Evolutionary conservation across 768 basidiomycete genomes (phyloP).

Genomic region (Lactarius deliciosus): DNA sequence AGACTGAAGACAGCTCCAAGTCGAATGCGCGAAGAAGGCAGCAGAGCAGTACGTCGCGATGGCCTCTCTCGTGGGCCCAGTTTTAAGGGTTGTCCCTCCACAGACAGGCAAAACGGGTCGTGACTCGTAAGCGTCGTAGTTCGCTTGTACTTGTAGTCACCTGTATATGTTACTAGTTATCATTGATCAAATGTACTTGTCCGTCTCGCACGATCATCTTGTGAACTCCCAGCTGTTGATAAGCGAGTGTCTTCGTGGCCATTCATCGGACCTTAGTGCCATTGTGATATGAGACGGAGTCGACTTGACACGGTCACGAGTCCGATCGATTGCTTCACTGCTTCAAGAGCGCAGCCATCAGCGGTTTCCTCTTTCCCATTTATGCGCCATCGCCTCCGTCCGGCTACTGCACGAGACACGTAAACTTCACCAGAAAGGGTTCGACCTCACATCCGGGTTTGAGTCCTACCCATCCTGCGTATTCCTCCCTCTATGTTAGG

Average conservation of each 20-base stretch:
- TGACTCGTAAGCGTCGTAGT: no score
- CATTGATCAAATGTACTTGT: no score
- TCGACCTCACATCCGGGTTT: not conserved
- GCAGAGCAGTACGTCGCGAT: slow-evolving; percentile 3
- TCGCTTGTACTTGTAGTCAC: no score
- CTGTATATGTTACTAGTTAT: no score
- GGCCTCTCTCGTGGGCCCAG: not conserved
- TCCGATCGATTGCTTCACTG: not conserved
- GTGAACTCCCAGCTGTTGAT: not conserved
- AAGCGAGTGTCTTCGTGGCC: not conserved
- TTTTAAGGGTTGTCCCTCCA: slow-evolving; percentile 5
- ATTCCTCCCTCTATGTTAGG: not conserved
- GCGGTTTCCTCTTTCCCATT: not conserved
- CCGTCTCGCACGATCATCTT: not conserved
- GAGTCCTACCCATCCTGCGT: not conserved
- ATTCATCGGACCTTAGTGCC: not conserved
- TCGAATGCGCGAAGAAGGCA: not conserved
- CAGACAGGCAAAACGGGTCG: no score
- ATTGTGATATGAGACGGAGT: slow-evolving; percentile 7
- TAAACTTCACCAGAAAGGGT: not conserved
- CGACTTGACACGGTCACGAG: not conserved
- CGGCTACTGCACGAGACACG: not conserved
- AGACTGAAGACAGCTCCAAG: not conserved
- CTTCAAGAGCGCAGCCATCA: not conserved
- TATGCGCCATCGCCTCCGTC: not conserved